Base-by-base conservation (phyloP, 805 yeast species). In the Metschnikowia koreensis region DNA sequence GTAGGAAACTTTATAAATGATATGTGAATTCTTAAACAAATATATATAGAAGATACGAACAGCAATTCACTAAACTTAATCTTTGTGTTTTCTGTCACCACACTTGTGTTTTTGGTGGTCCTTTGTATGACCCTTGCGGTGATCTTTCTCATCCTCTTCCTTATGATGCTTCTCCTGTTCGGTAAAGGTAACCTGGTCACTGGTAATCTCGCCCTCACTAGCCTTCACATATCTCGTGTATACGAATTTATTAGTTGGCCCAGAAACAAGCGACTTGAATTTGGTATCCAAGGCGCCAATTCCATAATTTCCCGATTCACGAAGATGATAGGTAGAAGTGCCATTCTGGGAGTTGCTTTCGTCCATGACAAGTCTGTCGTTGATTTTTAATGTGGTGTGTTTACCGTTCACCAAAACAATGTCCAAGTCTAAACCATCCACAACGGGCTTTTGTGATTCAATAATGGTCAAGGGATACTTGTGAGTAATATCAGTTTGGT, bases 301-400 rank as follows among this genome's bases (percentile, higher is more conserved):
- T 1, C 83, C 84, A 53, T 69, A 65, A 56, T 79, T 79, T 2
- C 82, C 82, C 9, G 51, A 41, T n/a, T 76, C 76, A 7, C 79
- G 66, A 3, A 79, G 41, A 1, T 75, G 69, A 57, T 66, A 79
- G 8, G 55, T 54, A 0, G 84, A 76, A 1, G 77, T 68, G 22
- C 83, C 84, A 42, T 73, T 70, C 56, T 80, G 82, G 26, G 56
- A 54, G 8, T 66, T 62, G 28, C 56, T 50, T 27, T 69, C 54
- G 10, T 64, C 55, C 49, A 71, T 47, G 5, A 66, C 58, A 9
- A 41, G 49, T 49, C 37, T 52, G 41, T 17, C 54, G 16, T 41
- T 67, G 66, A 54, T 66, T 48, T 15, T 61, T 42, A 39, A 47
- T 11, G 42, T 59, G 51, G 45, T 57, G 31, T 11, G 54, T 52